Percentiles rank a stretch among this genome's conserved stretches.
Evolutionary conservation across 305 asterid species (phyloP).

Genomic region (Withania somnifera): DNA sequence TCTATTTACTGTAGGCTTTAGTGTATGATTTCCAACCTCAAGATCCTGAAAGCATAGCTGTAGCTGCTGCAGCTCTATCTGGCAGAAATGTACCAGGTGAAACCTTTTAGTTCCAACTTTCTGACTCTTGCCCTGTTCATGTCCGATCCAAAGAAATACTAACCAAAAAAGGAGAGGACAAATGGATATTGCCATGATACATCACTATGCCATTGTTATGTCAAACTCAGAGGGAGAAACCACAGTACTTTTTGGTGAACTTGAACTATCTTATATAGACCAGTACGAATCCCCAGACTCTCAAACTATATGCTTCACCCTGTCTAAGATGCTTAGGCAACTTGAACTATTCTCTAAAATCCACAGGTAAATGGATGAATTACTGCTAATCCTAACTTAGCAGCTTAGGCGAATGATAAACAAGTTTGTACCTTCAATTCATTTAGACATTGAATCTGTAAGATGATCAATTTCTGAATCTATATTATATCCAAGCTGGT

Average conservation of each 20-base stretch:
- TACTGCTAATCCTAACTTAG: not conserved
- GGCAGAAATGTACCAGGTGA: slow-evolving; percentile 46
- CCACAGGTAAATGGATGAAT: not conserved
- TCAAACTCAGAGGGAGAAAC: not conserved
- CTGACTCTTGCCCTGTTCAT: no score
- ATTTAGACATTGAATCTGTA: not conserved
- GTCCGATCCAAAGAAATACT: no score
- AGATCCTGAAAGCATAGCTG: slow-evolving; percentile 55
- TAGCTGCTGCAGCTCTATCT: slow-evolving; percentile 53
- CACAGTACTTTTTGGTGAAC: not conserved
- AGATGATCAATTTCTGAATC: not conserved
- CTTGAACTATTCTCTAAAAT: not conserved
- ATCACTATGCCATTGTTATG: not conserved
- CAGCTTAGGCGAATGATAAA: not conserved
- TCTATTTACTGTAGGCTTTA: slow-evolving; percentile 14
- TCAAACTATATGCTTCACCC: not conserved
- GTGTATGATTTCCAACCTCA: slow-evolving; percentile 74
- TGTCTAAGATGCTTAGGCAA: not conserved
- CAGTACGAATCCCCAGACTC: not conserved
- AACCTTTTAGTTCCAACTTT: not conserved
- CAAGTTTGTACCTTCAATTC: not conserved
- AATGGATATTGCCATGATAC: not conserved
- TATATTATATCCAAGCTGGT: not conserved
- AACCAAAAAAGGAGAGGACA: no score
- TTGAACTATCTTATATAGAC: not conserved